phyloP scores from a whole-genome alignment of 73 alveolate genomes.

The Paraurostyla sp. region DNA sequence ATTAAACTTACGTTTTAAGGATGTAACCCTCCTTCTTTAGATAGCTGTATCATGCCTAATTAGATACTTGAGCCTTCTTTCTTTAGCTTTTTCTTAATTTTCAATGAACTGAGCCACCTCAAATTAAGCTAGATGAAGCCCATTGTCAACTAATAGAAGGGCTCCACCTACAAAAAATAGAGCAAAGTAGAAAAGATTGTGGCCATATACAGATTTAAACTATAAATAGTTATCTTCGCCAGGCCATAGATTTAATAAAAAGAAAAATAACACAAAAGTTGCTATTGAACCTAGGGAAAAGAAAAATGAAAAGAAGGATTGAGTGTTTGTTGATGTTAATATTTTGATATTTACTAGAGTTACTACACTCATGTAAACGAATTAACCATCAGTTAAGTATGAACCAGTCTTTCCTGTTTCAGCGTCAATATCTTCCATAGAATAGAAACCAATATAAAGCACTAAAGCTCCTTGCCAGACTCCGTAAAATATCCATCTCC shows the following conservation, averaged over 20 bases:
- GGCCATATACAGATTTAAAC: not conserved
- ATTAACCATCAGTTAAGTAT: slow-evolving; percentile 83
- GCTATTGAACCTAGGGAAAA: slow-evolving; percentile 47
- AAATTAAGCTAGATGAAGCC: slow-evolving; percentile 34
- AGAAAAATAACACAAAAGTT: slow-evolving; percentile 1
- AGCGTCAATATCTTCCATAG: slow-evolving; percentile 62
- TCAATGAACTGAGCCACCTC: slow-evolving; percentile 21
- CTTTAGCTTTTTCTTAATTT: not conserved
- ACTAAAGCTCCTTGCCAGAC: slow-evolving; percentile 82
- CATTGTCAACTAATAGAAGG: slow-evolving; percentile 49
- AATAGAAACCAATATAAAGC: slow-evolving; percentile 64
- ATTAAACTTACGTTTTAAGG: not conserved
- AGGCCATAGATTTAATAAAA: slow-evolving; percentile 1
- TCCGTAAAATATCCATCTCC: slow-evolving; percentile 92
- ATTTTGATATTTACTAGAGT: slow-evolving; percentile 92
- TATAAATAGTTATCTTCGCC: not conserved
- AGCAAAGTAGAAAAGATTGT: slow-evolving; percentile 25
- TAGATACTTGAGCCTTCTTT: not conserved
- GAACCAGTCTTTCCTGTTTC: slow-evolving; percentile 67
- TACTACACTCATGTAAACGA: slow-evolving; percentile 89
- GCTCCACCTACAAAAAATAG: slow-evolving; percentile 47
- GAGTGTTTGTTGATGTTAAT: slow-evolving; percentile 61
- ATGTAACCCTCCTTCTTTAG: slow-evolving; percentile 26
- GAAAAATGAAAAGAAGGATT: slow-evolving; percentile 34
- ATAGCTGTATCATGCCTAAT: not conserved